Evolutionary conservation across 2,329 filamentous ascomycete species (phyloP).

Genomic region (Byssoonygena ceratinophila): DNA sequence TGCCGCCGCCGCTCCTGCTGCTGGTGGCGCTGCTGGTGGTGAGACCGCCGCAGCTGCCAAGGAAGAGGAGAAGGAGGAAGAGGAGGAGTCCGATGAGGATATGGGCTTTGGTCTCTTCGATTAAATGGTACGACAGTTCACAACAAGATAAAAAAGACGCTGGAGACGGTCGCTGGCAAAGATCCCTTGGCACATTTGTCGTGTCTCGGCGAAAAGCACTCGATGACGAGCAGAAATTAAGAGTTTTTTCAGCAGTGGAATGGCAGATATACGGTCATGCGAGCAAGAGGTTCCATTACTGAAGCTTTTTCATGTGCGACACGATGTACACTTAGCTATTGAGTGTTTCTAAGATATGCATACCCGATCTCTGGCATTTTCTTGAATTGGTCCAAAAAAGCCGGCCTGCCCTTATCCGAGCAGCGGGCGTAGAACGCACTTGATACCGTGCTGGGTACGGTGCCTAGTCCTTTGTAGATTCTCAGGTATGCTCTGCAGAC

Average conservation of each 20-base stretch:
- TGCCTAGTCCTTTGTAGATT: neutral
- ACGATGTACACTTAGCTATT: slow-evolving; percentile 8
- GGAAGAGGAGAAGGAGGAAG: slow-evolving; percentile 68
- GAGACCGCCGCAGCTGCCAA: slow-evolving; percentile 51
- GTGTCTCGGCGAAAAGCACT: neutral
- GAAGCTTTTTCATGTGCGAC: slow-evolving; percentile 1
- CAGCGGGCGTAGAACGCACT: no score
- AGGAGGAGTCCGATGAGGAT: slow-evolving; percentile 63
- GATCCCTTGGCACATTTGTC: neutral
- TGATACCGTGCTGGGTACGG: no score
- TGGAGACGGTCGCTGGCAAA: neutral
- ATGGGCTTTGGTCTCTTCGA: slow-evolving; percentile 69
- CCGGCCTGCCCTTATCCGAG: no score
- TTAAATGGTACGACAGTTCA: slow-evolving; percentile 28
- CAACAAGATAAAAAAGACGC: neutral
- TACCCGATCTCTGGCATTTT: neutral
- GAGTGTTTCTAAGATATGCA: neutral
- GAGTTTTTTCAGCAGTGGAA: neutral
- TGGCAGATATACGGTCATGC: slow-evolving; percentile 1
- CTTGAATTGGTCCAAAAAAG: neutral
- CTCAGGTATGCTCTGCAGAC: no score
- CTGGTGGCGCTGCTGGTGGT: slow-evolving; percentile 56
- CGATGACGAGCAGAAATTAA: neutral
- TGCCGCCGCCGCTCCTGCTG: slow-evolving; percentile 52
- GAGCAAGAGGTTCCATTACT: neutral